Evolutionary conservation across 768 basidiomycete genomes (phyloP).

Genomic region (Suillus subaureus): DNA sequence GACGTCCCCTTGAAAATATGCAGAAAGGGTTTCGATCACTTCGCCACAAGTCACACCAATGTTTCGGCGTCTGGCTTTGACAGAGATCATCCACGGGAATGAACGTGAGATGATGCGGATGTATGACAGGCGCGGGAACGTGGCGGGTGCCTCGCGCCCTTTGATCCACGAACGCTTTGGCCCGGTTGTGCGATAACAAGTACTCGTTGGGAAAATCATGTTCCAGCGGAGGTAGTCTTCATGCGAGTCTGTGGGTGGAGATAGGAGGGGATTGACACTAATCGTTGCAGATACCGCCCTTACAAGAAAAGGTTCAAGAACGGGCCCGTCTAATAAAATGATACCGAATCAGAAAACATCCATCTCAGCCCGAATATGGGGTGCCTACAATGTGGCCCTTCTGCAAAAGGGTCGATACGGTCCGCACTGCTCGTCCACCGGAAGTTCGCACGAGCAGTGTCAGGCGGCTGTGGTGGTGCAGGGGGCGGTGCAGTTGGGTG

Average conservation of each 20-base stretch:
- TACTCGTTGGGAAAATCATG: constrained; percentile 66
- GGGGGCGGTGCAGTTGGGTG: constrained; percentile 25
- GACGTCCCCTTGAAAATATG: constrained; percentile 52
- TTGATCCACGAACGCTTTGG: constrained; percentile 62
- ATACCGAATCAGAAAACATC: constrained; percentile 14
- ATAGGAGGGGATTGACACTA: constrained; percentile 63
- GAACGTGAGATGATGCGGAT: constrained; percentile 54
- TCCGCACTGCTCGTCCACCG: constrained; percentile 33
- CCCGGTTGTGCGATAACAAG: constrained; percentile 66
- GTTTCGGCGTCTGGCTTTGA: constrained; percentile 44
- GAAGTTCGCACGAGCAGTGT: constrained; percentile 29
- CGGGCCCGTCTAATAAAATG: constrained; percentile 59
- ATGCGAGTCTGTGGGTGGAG: constrained; percentile 43
- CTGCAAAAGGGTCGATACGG: constrained; percentile 39
- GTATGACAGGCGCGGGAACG: constrained; percentile 58
- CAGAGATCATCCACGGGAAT: constrained; percentile 58
- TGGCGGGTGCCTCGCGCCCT: constrained; percentile 67
- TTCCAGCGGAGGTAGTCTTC: constrained; percentile 70
- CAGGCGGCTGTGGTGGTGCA: constrained; percentile 22
- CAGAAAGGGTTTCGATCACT: constrained; percentile 56
- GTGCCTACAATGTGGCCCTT: constrained; percentile 46
- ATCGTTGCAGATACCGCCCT: constrained; percentile 50
- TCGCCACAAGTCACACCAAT: constrained; percentile 72
- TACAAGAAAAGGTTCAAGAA: constrained; percentile 61
- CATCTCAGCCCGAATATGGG: neutral